A percentile compares a stretch with the other conserved stretches of the same genome.
These are phyloP conservation scores for Fusarium sarcochroum DNA, from an alignment of 2,329 filamentous ascomycete species.

Conservation along the genomic window DNA sequence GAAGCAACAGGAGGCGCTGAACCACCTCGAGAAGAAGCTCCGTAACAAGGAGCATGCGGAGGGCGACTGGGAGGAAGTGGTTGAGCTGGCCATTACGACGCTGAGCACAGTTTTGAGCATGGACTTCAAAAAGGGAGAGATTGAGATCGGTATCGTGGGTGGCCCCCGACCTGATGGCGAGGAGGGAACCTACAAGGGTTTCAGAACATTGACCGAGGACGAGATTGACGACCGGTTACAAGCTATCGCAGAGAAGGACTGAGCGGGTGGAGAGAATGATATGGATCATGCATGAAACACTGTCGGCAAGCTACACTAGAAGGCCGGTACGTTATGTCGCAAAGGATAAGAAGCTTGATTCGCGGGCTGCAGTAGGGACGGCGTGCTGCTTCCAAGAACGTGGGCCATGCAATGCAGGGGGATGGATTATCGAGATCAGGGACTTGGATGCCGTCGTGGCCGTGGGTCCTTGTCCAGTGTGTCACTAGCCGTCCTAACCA, in stretches of 20 bases:
- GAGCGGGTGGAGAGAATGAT: slow-evolving; percentile 55
- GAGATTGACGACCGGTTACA: slow-evolving; percentile 99
- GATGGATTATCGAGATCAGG: slow-evolving; percentile 38
- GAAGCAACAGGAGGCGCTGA: slow-evolving; percentile 98
- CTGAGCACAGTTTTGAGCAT: slow-evolving; percentile 97
- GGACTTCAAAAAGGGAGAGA: slow-evolving; percentile 99
- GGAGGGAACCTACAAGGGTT: slow-evolving; percentile 83
- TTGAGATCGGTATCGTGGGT: slow-evolving; percentile 97
- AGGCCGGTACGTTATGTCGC: slow-evolving; percentile 26
- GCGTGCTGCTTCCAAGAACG: slow-evolving; percentile 39
- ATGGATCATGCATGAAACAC: slow-evolving; percentile 35
- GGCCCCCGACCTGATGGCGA: slow-evolving; percentile 86
- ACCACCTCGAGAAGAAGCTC: slow-evolving; percentile 99
- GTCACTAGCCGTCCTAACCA: slow-evolving; percentile 46
- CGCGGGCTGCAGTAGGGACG: slow-evolving; percentile 29
- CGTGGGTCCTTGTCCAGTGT: slow-evolving; percentile 42
- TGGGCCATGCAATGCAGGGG: slow-evolving; percentile 46
- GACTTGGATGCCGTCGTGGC: slow-evolving; percentile 34
- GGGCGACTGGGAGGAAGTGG: slow-evolving; percentile 96
- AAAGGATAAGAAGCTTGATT: slow-evolving; percentile 40
- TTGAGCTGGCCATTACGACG: slow-evolving; percentile 95
- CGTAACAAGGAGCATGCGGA: slow-evolving; percentile 98
- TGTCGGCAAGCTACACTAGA: slow-evolving; percentile 17
- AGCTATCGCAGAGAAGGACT: slow-evolving; percentile 99
- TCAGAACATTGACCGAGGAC: slow-evolving; percentile 93